Conservation (phyloP, 2,329 filamentous ascomycete genomes). For the Shiraia bambusicola region DNA sequence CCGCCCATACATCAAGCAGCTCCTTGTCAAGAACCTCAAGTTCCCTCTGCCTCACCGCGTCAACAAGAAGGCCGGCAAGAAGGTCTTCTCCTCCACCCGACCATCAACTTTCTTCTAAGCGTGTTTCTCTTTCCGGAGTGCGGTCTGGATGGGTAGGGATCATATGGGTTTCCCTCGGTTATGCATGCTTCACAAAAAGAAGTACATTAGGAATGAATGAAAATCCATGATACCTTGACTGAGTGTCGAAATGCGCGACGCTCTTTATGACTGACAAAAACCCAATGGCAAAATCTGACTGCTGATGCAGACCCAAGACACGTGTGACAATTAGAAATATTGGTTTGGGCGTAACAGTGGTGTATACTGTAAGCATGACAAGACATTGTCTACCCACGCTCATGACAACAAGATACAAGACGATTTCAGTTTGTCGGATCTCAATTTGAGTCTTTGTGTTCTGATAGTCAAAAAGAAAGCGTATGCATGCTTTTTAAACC, state of each 20-base stretch:
- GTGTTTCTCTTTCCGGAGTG: constrained; percentile 45
- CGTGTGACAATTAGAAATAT: neutral
- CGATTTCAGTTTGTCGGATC: too few species aligned
- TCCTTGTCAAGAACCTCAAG: constrained; percentile 89
- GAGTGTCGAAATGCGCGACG: constrained; percentile 26
- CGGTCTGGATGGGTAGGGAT: constrained; percentile 43
- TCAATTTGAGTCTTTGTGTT: too few species aligned
- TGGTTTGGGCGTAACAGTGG: neutral
- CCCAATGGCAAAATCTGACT: constrained; percentile 9
- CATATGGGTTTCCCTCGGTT: constrained; percentile 44
- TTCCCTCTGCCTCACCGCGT: constrained; percentile 99
- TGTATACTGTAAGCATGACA: neutral
- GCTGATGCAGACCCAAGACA: constrained; percentile 1
- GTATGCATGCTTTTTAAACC: too few species aligned
- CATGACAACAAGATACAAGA: too few species aligned
- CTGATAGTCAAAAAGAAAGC: too few species aligned
- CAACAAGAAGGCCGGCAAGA: constrained; percentile 78
- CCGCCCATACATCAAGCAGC: constrained; percentile 99
- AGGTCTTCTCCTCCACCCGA: constrained; percentile 89
- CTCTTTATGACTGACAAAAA: constrained; percentile 6
- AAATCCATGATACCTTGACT: constrained; percentile 44
- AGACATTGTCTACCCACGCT: too few species aligned
- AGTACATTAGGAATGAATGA: constrained; percentile 48
- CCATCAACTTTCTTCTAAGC: constrained; percentile 96
- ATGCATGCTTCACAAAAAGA: constrained; percentile 46